Conservation (phyloP, 345 rosid genomes). For the Kernera saxatilis region DNA sequence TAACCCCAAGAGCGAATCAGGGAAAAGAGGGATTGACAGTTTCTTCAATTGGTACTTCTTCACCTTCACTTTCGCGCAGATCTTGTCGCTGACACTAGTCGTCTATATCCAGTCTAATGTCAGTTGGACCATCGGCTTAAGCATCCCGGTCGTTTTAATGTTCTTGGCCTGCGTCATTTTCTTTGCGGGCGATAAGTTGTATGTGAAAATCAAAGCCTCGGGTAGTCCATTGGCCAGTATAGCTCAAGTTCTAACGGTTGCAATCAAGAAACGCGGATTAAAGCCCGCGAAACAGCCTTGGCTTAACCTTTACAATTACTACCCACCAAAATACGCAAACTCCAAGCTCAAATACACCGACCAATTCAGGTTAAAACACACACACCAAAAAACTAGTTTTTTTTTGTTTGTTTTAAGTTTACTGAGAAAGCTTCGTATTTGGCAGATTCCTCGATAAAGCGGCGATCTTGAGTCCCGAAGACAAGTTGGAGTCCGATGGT, state of each 20-base stretch:
- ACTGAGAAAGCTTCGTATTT: background rate
- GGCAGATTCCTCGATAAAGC: constrained; percentile 59
- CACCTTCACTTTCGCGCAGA: constrained; percentile 71
- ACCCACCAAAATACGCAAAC: constrained; percentile 30
- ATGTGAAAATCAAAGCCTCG: constrained; percentile 59
- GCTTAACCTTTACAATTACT: constrained; percentile 31
- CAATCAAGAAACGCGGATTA: constrained; percentile 49
- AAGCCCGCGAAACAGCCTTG: constrained; percentile 39
- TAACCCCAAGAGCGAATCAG: constrained; percentile 59
- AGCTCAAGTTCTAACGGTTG: constrained; percentile 46
- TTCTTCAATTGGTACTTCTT: constrained; percentile 88
- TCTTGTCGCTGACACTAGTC: constrained; percentile 58
- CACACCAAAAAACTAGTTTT: background rate
- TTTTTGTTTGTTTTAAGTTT: background rate
- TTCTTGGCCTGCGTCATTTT: constrained; percentile 47
- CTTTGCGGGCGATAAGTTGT: constrained; percentile 57
- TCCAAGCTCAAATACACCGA: constrained; percentile 32
- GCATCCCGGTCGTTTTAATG: constrained; percentile 62
- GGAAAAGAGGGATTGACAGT: constrained; percentile 64
- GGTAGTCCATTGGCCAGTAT: constrained; percentile 73
- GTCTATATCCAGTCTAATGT: constrained; percentile 69
- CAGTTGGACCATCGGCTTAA: constrained; percentile 74
- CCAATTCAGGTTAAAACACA: constrained; percentile 26
- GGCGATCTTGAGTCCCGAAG: constrained; percentile 37
- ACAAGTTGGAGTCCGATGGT: constrained; percentile 41